Evolutionary conservation across 2,329 filamentous ascomycete genomes (phyloP), one percentile per base, ranked within the genome.

Genomic region (Gremmenia infestans): DNA sequence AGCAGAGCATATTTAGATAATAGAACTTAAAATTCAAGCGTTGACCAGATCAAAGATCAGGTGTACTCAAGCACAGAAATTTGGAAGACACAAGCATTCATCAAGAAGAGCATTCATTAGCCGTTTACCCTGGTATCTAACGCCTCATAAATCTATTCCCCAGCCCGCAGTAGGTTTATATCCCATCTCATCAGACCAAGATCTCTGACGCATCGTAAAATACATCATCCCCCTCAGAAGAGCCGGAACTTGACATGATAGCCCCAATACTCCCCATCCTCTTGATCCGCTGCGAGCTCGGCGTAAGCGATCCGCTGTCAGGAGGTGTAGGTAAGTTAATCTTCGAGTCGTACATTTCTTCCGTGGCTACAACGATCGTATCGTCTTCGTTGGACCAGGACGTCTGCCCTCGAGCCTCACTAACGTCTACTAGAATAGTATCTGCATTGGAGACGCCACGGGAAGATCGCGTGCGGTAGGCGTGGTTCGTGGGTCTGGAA

Each of bases 121-220:
- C 8, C 28, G 8, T 11, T 4, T 32, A 32, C 2, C 28, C 9
- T 32, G 28, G 28, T 32, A 32, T 32, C 28, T 32, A 32, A 32
- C 28, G 28, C 28, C 28, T 11, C 28, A 11, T 32, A 32, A 32
- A 9, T 11, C 8, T 32, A 9, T 8, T 32, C 4, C 8, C 28
- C 28, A 32, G 1, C 28, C 8, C 11, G 28, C 11, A 32, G 28
- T 32, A 32, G 11, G 9, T 32, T 11, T 32, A 11, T 8, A 32
- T 11, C 28, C 8, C 28, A 32, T 1, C 28, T 22, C n/a, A 52
- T 48, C 22, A 50, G 17, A 48, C 25, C 40, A 52, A 23, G 14
- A 54, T 55, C 52, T 65, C 63, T 19, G 46, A 37, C 11, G 63
- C 63, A 59, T 64, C 62, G 43, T 65, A 60, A 61, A 60, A 65